Base-by-base conservation (phyloP, 306 rosid species). In the Fragaria vesca region DNA sequence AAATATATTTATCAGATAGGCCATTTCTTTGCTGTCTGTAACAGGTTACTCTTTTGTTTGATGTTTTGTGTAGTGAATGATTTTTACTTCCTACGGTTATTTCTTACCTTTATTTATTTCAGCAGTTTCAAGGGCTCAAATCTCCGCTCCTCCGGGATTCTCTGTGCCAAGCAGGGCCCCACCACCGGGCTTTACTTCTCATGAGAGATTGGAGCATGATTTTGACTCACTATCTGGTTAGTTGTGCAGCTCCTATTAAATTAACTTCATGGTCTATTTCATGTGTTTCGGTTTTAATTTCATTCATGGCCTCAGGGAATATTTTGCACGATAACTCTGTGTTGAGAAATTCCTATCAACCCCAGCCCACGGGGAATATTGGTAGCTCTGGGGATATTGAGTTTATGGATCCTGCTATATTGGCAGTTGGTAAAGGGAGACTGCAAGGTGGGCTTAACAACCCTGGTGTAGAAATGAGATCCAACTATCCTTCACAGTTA, bases 351-450 rank as follows among this genome's bases (percentile, higher is more conserved):
- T 82, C 88, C 10, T 87, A 85, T 85, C 94, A 92, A 73, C 81
- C 88, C 15, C 85, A 86, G 70, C 82, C 84, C 8, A 65, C 75
- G 77, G 97, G 88, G 74, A 85, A 83, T 79, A 79, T 81, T 75
- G 86, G 83, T 79, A 82, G 83, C 81, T 67, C 85, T 17, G 88
- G 84, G 17, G 97, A 90, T 83, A 84, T 92, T 46, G 97, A 92
- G 82, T 94, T 91, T 76, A 89, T 89, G 88, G 98, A 92, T 89
- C 97, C 97, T 71, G 98, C 94, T 57, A 92, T 94, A 79, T 84
- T 92, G 91, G 98, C 94, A 48, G 96, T 92, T 72, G 96, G 97
- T 81, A 89, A 89, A 83, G 96, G 93, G 69, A 87, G 96, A 71
- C 80, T 83, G 81, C 97, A 92, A 74, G 91, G 95, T 52, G 86